Evolutionary conservation across 179 eudicot species (phyloP), one percentile per base, ranked within the genome.

Genomic region (Carnegiea gigantea): DNA sequence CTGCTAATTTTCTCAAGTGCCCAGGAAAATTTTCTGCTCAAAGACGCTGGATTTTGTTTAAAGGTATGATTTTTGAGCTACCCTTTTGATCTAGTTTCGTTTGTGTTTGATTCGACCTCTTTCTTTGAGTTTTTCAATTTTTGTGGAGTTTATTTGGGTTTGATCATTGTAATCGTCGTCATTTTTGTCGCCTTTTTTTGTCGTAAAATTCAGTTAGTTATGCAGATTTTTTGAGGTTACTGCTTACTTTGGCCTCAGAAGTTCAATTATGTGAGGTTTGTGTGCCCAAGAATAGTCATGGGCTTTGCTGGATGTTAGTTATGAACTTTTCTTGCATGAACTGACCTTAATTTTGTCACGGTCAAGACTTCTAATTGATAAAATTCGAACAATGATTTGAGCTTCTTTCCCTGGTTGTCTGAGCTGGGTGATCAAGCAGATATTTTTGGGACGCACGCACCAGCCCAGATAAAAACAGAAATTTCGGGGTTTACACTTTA

Each of bases 11-110:
- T 26, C 38, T 24, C 71, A 36, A 30, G 17, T 18, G 9, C 73
- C 54, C 28, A 43, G 4, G 24, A 44, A 9, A 73, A 54, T 65
- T 28, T 20, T 62, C 78, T 75, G 59, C 84, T 78, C 49, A 75
- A 57, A 44, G 60, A 21, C 43, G 67, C 65, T 26, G 6, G 24
- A 49, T 24, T 48, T 68, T 77, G 43, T 13, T 51, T 28, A 20
- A 79, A 79, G 87, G 87, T 85, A 53, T 76, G 70, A 75, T 68
- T 49, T 65, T 79, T 79, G 15, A n/a, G n/a, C 57, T 44, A 2
- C 46, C 77, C 71, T 21, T 81, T 84, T 77, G 18, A 9, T 65
- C 54, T 43, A 30, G 4, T 81, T 21, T 23, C 13, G 73, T 6
- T 59, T 70, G 23, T 46, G 7, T 13, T 72, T 71, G 48, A 70